Base-by-base conservation (phyloP, 2,329 filamentous ascomycete genomes). In the Mycosphaerella sp. region DNA sequence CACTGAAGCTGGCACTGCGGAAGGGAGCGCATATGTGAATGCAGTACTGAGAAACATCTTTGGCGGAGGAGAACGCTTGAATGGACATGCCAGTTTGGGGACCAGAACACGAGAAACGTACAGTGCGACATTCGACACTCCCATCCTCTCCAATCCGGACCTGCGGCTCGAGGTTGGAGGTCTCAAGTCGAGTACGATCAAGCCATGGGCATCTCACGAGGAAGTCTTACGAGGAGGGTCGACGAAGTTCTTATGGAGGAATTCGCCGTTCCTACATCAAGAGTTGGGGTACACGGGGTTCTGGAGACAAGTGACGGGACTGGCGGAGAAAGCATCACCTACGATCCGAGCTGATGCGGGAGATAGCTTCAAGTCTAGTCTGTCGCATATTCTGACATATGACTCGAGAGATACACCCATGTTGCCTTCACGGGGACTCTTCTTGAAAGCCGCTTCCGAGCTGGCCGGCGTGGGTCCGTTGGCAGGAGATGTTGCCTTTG, bases 151-250 rank as follows among this genome's bases (percentile, higher is more conserved):
- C 72, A 87, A 95, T 68, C 91, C 93, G 0, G 85, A 95, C 67
- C 75, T 89, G 64, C 81, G 86, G 57, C 76, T 90, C 57, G 85
- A 92, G 62, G 65, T 95, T 56, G 91, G 95, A 61, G 90, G 81
- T 1, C 76, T 95, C 86, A 8, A 95, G 88, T 56, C 48, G 58
- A 85, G 89, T 43, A 95, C 89, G 0, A 81, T 92, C 58, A 96
- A 97, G 73, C 81, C 84, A 10, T 97, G 89, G 87, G 90, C 93
- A 21, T 93, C 88, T 60, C 92, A 98, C 67, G 92, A 97, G 64
- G 92, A 98, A 72, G 83, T 85, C 2, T 74, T 95, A 17, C 88
- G 85, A 66, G 90, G 91, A 12, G 89, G 81, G 17, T 85, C 82
- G 63, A 75, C 86, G 10, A 90, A 88, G 61, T 77, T 95, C 40